Evolutionary conservation across 2,329 filamentous ascomycete species (phyloP).

Genomic region (Ilyonectria sp.): DNA sequence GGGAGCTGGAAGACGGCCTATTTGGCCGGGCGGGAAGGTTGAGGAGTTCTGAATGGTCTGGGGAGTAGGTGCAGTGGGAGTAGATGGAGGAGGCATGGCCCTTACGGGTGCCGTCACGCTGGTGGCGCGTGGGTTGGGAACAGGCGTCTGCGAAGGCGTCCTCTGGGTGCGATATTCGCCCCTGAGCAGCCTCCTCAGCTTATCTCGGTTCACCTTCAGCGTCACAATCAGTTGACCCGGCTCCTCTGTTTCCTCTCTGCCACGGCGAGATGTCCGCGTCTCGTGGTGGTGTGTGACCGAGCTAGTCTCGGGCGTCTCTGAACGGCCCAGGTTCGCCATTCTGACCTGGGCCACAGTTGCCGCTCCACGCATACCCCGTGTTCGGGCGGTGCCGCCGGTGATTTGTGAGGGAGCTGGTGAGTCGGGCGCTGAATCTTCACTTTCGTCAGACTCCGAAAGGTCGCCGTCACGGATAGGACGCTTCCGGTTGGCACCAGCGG

Average conservation of each 20-base stretch:
- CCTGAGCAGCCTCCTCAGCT: conserved; percentile 76
- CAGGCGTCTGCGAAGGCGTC: conserved; percentile 54
- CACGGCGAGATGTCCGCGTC: conserved; percentile 75
- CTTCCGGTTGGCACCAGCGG: conserved; percentile 72
- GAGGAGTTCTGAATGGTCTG: conserved; percentile 53
- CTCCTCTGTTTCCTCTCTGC: conserved; percentile 86
- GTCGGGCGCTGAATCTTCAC: conserved; percentile 88
- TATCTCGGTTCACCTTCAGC: conserved; percentile 81
- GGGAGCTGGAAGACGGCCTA: conserved; percentile 79
- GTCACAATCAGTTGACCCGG: conserved; percentile 80
- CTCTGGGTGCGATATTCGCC: conserved; percentile 63
- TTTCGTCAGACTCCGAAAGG: conserved; percentile 89
- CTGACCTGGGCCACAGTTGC: conserved; percentile 89
- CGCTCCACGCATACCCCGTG: conserved; percentile 89
- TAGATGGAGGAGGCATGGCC: conserved; percentile 56
- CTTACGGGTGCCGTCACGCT: conserved; percentile 50
- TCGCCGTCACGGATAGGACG: conserved; percentile 75
- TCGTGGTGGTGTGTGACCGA: conserved; percentile 77
- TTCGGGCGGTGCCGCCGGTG: conserved; percentile 83
- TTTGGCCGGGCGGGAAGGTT: conserved; percentile 65
- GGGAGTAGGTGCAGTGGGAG: conserved; percentile 55
- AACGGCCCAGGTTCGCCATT: conserved; percentile 86
- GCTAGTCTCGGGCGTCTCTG: conserved; percentile 87
- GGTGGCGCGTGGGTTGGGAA: conserved; percentile 50
- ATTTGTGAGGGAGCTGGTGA: conserved; percentile 86